These are phyloP conservation scores for Liriodendron chinense DNA, from an alignment of 164 flowering plant genomes.

Conservation along the genomic window DNA sequence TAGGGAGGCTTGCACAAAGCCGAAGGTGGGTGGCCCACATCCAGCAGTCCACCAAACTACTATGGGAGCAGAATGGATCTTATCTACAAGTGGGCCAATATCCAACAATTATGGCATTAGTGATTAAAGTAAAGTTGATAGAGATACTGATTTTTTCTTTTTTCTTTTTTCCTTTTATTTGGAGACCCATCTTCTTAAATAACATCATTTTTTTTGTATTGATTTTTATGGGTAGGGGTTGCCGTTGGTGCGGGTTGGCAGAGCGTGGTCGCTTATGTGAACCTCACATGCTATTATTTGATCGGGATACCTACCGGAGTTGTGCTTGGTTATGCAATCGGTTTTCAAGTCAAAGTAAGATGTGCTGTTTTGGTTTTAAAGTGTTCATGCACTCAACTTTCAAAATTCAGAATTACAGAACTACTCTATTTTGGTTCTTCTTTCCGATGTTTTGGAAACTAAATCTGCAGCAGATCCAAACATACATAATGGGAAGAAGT, in stretches of 20 bases:
- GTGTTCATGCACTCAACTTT: too few species aligned
- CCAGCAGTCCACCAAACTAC: too few species aligned
- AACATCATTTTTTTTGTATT: background rate
- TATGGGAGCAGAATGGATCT: too few species aligned
- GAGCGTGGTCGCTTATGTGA: slow-evolving; percentile 38
- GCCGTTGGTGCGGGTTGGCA: slow-evolving; percentile 50
- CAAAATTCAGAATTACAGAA: background rate
- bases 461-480: too few species aligned
- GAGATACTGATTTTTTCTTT: background rate
- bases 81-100: too few species aligned
- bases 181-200: background rate
- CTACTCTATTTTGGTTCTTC: background rate
- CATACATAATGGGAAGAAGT: too few species aligned
- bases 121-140: too few species aligned
- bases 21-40: too few species aligned
- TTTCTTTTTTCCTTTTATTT: background rate
- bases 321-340: slow-evolving; percentile 38
- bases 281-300: slow-evolving; percentile 38
- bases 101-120: too few species aligned
- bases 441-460: too few species aligned
- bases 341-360: slow-evolving; percentile 35
- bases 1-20: too few species aligned
- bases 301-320: slow-evolving; percentile 45
- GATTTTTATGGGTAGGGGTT: slow-evolving; percentile 26
- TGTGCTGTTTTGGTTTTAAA: background rate